These are phyloP conservation scores for Aquilaria sinensis DNA, from an alignment of 345 rosid genomes.

Conservation along the genomic window DNA sequence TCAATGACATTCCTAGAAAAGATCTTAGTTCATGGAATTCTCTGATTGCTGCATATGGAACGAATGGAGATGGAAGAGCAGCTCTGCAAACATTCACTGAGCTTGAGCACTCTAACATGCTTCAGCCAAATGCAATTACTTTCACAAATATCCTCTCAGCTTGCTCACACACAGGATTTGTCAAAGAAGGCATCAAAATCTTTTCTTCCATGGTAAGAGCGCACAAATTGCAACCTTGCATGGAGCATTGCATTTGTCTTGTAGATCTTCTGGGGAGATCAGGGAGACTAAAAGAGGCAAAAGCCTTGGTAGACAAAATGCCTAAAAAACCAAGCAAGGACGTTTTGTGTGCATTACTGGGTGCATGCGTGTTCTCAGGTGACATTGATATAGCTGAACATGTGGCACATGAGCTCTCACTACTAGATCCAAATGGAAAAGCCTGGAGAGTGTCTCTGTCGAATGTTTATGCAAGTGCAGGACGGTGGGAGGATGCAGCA, in stretches of 20 bases:
- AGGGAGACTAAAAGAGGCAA: constrained; percentile 45
- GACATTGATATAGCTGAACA: constrained; percentile 16
- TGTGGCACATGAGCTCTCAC: constrained; percentile 14
- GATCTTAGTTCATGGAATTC: constrained; percentile 44
- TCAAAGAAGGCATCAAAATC: constrained; percentile 32
- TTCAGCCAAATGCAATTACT: constrained; percentile 27
- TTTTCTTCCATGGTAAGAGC: constrained; percentile 24
- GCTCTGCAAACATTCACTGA: constrained; percentile 20
- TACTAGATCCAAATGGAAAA: constrained; percentile 18
- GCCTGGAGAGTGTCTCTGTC: constrained; percentile 29
- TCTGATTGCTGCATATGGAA: constrained; percentile 34
- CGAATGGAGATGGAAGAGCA: constrained; percentile 27
- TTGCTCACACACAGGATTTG: constrained; percentile 38
- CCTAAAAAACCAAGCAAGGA: constrained; percentile 11
- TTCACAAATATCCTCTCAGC: constrained; percentile 35
- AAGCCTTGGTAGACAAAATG: constrained; percentile 25
- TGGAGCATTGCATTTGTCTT: constrained; percentile 43
- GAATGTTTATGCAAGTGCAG: constrained; percentile 23
- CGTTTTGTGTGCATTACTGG: constrained; percentile 23
- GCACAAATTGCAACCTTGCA: constrained; percentile 23
- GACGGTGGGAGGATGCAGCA: constrained; percentile 25
- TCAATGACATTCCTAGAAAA: constrained; percentile 25
- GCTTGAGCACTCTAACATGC: constrained; percentile 5
- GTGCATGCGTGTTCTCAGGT: constrained; percentile 17
- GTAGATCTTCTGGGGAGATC: constrained; percentile 51